Evolutionary conservation across 2,329 filamentous ascomycete genomes (phyloP), one percentile per base, ranked within the genome.

Genomic region (Ophiostoma sp.): DNA sequence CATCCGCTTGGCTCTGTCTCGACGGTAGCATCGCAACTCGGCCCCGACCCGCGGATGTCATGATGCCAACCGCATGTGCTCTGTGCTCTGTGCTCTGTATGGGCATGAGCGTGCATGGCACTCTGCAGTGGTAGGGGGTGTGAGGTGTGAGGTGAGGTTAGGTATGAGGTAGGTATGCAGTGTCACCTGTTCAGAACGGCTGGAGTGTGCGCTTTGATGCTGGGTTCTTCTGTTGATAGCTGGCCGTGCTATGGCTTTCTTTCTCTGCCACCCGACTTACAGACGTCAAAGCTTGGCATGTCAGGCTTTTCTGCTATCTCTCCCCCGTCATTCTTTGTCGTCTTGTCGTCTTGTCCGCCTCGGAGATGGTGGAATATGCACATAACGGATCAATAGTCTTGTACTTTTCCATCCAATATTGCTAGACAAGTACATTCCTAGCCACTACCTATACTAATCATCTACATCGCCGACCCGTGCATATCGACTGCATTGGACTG

Each of bases 221-320:
- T 44, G 13, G 36, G 6, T 39, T 10, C 36, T 44, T 39, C 5
- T 20, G 41, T 44, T 5, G 13, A 44, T 31, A 31, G 27, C 27
- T 31, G 27, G 27, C 27, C 27, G 27, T 31, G 27, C 27, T 31
- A 31, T 31, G 27, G 27, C 27, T 31, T 48, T 20, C 7, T 13
- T 27, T 27, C 3, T 4, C 7, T 8, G 52, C 27, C 52, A 7
- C n/a, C 23, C 23, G 52, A 57, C 52, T 57, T 57, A 57, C 52
- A 48, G 23, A 57, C 52, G 52, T 23, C 52, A 23, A 23, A 57
- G 52, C 52, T 57, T 57, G 52, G 52, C n/a, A 57, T 57, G 52
- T 27, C 52, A 57, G 11, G 20, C 20, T 54, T 54, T 54, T 15
- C 15, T 15, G 39, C 3, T 31, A 31, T 5, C 5, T 41, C 10